Evolutionary conservation across 805 yeast species (phyloP), one percentile per base, ranked within the genome.

Genomic region (Myxozyma vanderwaltii): DNA sequence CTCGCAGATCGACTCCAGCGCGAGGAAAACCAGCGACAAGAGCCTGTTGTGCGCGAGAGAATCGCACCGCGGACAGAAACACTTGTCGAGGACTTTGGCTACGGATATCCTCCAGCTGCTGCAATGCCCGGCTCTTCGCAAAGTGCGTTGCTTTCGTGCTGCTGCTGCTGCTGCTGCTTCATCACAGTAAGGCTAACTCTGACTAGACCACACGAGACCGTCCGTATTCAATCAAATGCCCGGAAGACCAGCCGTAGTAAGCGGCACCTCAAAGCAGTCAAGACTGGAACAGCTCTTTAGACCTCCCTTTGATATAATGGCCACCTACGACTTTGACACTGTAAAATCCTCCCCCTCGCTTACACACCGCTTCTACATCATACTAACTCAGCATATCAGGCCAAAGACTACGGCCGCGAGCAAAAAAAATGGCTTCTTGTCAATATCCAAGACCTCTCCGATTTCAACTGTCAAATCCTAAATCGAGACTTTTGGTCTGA

Each of bases 401-500:
- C 98, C 1, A 88, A 85, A 65, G 64, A 68, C 1, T 77, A 79
- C 61, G 97, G 96, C 1, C 80, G 86, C 58, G 74, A 72, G 33
- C 79, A 77, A 59, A 77, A 82, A 54, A 89, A 86, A 73, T 91
- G 97, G 96, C 80, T 94, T 6, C 75, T 94, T 67, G 80, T 94
- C 24, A 94, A 94, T 71, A 83, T 94, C 51, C 99, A 94, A 72
- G 96, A 92, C 68, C 76, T 84, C 26, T 77, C 88, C 0, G 94
- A 89, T 69, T 94, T 94, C 70, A 83, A 83, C 65, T 91, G 97
- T 69, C 98, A 92, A 71, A 85, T 88, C 33, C 75, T 94, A 54
- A 94, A 94, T 72, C 81, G 99, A 61, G 99, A 94, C 73, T 84
- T 94, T 63, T 94, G 98, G 98, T 83, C 94, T 17, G 80, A 86